Conservation (phyloP, 345 rosid genomes). For the Kandelia obovata region DNA sequence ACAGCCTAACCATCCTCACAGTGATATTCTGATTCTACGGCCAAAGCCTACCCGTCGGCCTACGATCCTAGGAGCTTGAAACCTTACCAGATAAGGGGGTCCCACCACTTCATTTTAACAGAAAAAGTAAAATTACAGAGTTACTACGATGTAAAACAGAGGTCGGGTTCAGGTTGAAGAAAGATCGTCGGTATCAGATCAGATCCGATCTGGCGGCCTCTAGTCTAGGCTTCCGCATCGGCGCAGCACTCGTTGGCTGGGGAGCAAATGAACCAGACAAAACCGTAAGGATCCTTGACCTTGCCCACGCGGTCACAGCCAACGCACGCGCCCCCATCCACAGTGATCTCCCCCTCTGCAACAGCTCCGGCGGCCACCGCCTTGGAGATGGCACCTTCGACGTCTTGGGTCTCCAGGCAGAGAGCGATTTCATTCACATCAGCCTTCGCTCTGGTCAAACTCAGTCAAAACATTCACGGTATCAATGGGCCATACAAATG, state of each 20-base stretch:
- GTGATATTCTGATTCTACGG: too few relatives aligned
- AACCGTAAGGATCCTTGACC: conserved; percentile 81
- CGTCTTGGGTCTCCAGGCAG: conserved; percentile 64
- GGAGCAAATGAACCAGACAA: conserved; percentile 58
- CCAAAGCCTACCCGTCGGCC: too few relatives aligned
- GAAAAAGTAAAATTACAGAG: neutral
- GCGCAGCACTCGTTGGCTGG: conserved; percentile 32
- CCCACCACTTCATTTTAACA: conserved; percentile 1
- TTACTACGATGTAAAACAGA: neutral
- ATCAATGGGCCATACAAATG: neutral
- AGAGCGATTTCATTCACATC: conserved; percentile 23
- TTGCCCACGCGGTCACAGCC: conserved; percentile 49
- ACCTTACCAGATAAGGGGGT: neutral
- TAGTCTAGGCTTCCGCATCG: conserved; percentile 42
- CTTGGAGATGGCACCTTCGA: conserved; percentile 57
- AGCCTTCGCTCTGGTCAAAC: conserved; percentile 25
- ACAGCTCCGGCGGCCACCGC: conserved; percentile 70
- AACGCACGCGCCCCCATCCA: conserved; percentile 38
- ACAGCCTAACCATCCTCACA: neutral
- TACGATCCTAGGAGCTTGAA: neutral
- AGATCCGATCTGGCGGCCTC: conserved; percentile 4
- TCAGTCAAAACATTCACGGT: neutral
- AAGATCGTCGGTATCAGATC: conserved; percentile 9
- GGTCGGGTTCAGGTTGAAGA: too few relatives aligned
- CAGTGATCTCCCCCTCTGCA: conserved; percentile 44